These are phyloP conservation scores for Rosa rugosa DNA, from an alignment of 306 rosid genomes.

Conservation along the genomic window DNA sequence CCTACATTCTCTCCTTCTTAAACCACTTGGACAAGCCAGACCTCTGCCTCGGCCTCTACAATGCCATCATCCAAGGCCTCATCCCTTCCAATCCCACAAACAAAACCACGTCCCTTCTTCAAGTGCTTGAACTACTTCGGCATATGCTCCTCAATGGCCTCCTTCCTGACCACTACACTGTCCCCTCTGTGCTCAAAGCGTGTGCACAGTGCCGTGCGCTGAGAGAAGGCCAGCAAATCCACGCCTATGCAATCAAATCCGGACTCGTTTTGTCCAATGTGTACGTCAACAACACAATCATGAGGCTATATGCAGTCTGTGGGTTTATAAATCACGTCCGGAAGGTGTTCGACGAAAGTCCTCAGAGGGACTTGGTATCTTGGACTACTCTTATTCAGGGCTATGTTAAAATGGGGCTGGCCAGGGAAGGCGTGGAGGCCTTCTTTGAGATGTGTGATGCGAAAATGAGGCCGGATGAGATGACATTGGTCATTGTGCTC, in stretches of 20 bases:
- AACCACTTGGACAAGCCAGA: conserved; percentile 14
- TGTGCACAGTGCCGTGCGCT: conserved; percentile 29
- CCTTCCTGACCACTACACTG: conserved; percentile 37
- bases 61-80: conserved; percentile 28
- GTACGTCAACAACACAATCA: conserved; percentile 39
- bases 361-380: conserved; percentile 36
- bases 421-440: conserved; percentile 25
- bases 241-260: conserved; percentile 28
- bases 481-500: conserved; percentile 36
- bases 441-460: conserved; percentile 36
- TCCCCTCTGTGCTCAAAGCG: conserved; percentile 38
- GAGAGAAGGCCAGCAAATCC: conserved; percentile 40
- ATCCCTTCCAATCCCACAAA: conserved; percentile 3
- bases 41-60: conserved; percentile 33
- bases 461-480: conserved; percentile 34
- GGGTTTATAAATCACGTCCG: conserved; percentile 23
- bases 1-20: conserved; percentile 29
- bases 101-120: conserved; percentile 10
- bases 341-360: conserved; percentile 34
- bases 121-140: conserved; percentile 18
- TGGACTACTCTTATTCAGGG: conserved; percentile 49
- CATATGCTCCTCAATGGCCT: conserved; percentile 30
- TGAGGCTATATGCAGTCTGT: conserved; percentile 39
- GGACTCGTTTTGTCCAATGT: conserved; percentile 32
- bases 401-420: conserved; percentile 28